Base-by-base conservation (phyloP, 805 yeast genomes). In the Candida montana region DNA sequence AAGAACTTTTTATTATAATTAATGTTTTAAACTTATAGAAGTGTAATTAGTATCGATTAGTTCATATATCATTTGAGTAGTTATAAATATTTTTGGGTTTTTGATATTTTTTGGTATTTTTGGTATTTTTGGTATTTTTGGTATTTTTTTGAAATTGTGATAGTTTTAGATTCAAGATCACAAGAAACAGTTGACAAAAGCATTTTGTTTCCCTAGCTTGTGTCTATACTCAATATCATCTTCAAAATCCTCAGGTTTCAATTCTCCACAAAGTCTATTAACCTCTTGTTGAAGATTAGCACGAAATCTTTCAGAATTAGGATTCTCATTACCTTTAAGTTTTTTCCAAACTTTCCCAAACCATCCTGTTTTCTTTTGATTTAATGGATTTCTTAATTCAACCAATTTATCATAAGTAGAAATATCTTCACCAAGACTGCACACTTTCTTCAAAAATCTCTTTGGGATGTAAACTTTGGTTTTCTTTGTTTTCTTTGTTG, bases 101-200 rank as follows among this genome's bases (percentile, higher is more conserved):
- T n/a, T n/a, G n/a, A n/a, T n/a, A n/a, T n/a, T n/a, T n/a, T n/a
- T n/a, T n/a, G n/a, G n/a, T n/a, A n/a, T n/a, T n/a, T n/a, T n/a
- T n/a, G n/a, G n/a, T n/a, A n/a, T n/a, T n/a, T n/a, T n/a, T n/a
- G n/a, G n/a, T n/a, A n/a, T n/a, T n/a, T n/a, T n/a, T n/a, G n/a
- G n/a, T n/a, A n/a, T n/a, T n/a, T n/a, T n/a, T n/a, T n/a, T n/a
- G n/a, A n/a, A n/a, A n/a, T n/a, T n/a, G n/a, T n/a, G n/a, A n/a
- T n/a, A n/a, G n/a, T n/a, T n/a, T n/a, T n/a, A n/a, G n/a, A n/a
- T n/a, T n/a, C n/a, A n/a, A n/a, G 9, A 21, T 39, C 17, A 39
- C 5, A 32, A 10, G 19, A 39, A 39, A 20, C 37, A 26, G 12
- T 39, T 39, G 17, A 32, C 19, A 16, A 39, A 39, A 28, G 41